phyloP scores from a whole-genome alignment of 176 grass and related monocot genomes.

The Cocos nucifera region DNA sequence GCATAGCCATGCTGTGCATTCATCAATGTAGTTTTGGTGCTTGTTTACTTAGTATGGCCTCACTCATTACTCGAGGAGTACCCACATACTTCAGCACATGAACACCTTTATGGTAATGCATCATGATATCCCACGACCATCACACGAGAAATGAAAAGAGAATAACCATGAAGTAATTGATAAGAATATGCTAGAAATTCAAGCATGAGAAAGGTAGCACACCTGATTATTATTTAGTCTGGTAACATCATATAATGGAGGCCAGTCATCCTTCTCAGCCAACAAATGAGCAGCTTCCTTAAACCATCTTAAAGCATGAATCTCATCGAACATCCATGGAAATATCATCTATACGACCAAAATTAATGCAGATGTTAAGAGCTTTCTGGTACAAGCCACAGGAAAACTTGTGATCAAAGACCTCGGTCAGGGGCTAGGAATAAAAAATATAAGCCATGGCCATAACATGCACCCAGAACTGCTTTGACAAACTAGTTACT shows the following conservation, averaged over 20 bases:
- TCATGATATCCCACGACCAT: too few relatives aligned
- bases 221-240: conserved; percentile 83
- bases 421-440: too few relatives aligned
- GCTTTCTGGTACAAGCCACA: too few relatives aligned
- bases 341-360: conserved; percentile 50
- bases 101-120: too few relatives aligned
- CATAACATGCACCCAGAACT: too few relatives aligned
- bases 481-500: too few relatives aligned
- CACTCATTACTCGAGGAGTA: too few relatives aligned
- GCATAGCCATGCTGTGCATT: neutral
- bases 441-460: too few relatives aligned
- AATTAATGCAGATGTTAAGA: neutral
- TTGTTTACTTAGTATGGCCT: too few relatives aligned
- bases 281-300: conserved; percentile 79
- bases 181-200: neutral
- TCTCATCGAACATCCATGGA: conserved; percentile 83
- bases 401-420: too few relatives aligned
- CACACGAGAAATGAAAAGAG: neutral
- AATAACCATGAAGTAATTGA: neutral
- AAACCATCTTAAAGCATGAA: conserved; percentile 46
- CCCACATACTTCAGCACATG: too few relatives aligned
- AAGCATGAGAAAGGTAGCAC: neutral
- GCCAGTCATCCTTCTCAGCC: conserved; percentile 67
- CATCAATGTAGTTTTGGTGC: too few relatives aligned
- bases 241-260: conserved; percentile 51